A percentile compares a stretch with the other conserved stretches of the same genome.
These are phyloP conservation scores for Teratosphaeria pseudoeucalypti DNA, from an alignment of 2,329 filamentous ascomycete species.

Conservation along the genomic window DNA sequence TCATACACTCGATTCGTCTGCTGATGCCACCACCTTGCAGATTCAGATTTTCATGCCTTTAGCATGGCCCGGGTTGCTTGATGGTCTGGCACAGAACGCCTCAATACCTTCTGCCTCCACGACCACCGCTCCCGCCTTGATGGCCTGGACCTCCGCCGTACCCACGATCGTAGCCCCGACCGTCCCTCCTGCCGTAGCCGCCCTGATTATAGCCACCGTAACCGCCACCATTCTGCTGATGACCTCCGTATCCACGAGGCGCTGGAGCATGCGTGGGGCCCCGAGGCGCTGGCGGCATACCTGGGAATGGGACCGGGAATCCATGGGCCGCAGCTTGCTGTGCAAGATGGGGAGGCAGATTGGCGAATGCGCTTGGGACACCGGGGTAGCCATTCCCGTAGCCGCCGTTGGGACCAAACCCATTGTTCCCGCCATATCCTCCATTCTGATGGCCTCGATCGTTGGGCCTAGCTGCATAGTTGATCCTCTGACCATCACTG, in stretches of 20 bases:
- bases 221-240: conserved; percentile 1
- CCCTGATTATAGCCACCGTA: conserved; percentile 12
- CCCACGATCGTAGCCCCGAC: conserved; percentile 10
- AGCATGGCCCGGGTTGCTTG: background rate
- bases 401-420: conserved; percentile 17
- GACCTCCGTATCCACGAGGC: conserved; percentile 2
- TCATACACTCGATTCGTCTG: background rate
- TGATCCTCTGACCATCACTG: conserved; percentile 40
- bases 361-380: conserved; percentile 14
- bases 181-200: conserved; percentile 9
- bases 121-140: conserved; percentile 6
- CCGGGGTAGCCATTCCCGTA: conserved; percentile 11
- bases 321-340: conserved; percentile 25
- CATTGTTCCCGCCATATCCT: conserved; percentile 15
- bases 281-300: conserved; percentile 5
- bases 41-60: background rate
- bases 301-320: conserved; percentile 7
- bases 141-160: conserved; percentile 13
- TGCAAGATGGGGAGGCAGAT: conserved; percentile 24
- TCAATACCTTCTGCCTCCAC: conserved; percentile 3
- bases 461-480: conserved; percentile 36
- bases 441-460: conserved; percentile 16
- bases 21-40: background rate
- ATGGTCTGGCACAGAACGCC: background rate
- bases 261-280: background rate